These are phyloP conservation scores for Termitomyces sp. DNA, from an alignment of 1,284 basidiomycete genomes.

Conservation along the genomic window DNA sequence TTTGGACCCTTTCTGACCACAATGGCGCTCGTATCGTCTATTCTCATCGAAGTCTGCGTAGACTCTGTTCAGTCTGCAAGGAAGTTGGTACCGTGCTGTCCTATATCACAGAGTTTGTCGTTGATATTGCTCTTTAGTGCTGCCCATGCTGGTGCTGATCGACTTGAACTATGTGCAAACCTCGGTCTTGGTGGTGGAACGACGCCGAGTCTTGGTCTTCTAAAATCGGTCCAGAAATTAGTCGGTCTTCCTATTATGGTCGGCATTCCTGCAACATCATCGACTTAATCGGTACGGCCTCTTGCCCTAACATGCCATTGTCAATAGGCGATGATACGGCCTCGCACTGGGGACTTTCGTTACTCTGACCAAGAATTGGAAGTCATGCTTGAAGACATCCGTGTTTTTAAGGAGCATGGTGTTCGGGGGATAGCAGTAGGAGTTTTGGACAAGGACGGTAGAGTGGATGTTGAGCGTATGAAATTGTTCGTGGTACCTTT, in stretches of 20 bases:
- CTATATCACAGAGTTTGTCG: slow-evolving; percentile 10
- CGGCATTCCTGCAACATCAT: slow-evolving; percentile 14
- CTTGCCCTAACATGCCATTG: slow-evolving; percentile 6
- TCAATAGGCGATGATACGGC: slow-evolving; percentile 70
- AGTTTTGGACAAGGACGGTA: slow-evolving; percentile 52
- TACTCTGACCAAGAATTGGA: slow-evolving; percentile 61
- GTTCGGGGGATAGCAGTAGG: slow-evolving; percentile 71
- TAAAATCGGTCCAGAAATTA: slow-evolving; percentile 47
- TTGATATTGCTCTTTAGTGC: slow-evolving; percentile 41
- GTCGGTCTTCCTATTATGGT: slow-evolving; percentile 66
- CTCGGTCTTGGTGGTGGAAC: slow-evolving; percentile 71
- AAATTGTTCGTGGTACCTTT: slow-evolving; percentile 33
- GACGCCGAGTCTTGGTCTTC: slow-evolving; percentile 70
- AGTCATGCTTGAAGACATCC: slow-evolving; percentile 72
- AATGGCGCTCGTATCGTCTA: slow-evolving; percentile 14
- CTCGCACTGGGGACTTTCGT: slow-evolving; percentile 71
- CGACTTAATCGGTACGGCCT: slow-evolving; percentile 1
- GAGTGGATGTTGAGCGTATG: slow-evolving; percentile 52
- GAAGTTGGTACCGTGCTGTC: slow-evolving; percentile 41
- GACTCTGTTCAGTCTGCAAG: slow-evolving; percentile 74
- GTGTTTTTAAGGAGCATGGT: slow-evolving; percentile 48
- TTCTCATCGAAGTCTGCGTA: slow-evolving; percentile 67
- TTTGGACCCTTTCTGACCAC: not conserved
- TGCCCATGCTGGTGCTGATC: slow-evolving; percentile 59
- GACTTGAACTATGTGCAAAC: slow-evolving; percentile 76